These are phyloP conservation scores for Crithidia thermophila DNA, from an alignment of 208 protist species.

Conservation along the genomic window DNA sequence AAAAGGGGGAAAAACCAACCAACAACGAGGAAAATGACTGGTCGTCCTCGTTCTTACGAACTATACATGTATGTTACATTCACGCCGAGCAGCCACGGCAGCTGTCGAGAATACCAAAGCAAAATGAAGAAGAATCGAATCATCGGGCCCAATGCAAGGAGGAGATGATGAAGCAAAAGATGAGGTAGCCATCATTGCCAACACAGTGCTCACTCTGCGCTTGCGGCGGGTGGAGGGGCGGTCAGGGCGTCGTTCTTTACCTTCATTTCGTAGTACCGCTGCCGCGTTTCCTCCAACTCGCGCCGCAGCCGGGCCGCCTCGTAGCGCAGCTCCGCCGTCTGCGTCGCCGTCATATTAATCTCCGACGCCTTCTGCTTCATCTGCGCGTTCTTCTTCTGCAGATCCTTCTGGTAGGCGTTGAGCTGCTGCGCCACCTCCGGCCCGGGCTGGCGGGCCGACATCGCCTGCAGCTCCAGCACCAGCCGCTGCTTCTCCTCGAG, in stretches of 20 bases:
- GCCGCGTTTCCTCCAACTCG: slow-evolving; percentile 95
- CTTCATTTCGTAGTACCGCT: slow-evolving; percentile 94
- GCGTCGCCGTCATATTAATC: slow-evolving; percentile 88
- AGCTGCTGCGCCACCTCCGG: slow-evolving; percentile 96
- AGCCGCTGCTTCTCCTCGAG: slow-evolving; percentile 97
- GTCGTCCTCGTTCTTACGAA: too few relatives aligned
- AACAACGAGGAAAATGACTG: too few relatives aligned
- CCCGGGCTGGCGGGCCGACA: slow-evolving; percentile 95
- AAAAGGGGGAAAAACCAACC: slow-evolving; percentile 5
- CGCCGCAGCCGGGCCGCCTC: slow-evolving; percentile 92
- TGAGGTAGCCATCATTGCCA: background rate
- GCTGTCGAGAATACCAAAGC: too few relatives aligned
- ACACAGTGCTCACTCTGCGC: background rate
- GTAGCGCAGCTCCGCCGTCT: slow-evolving; percentile 92
- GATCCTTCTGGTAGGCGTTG: slow-evolving; percentile 91
- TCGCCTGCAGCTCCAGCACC: slow-evolving; percentile 94
- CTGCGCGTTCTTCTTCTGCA: slow-evolving; percentile 92
- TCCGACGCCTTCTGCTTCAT: slow-evolving; percentile 95
- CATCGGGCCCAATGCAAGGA: too few relatives aligned
- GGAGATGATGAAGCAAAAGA: background rate
- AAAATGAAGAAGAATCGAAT: too few relatives aligned
- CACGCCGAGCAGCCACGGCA: too few relatives aligned
- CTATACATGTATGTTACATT: too few relatives aligned
- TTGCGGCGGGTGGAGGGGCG: too few relatives aligned
- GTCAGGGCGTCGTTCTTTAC: slow-evolving; percentile 65